Evolutionary conservation across 1,139 yeast species (phyloP), one percentile per base, ranked within the genome.

Genomic region (Saccharomyces pastorianus): DNA sequence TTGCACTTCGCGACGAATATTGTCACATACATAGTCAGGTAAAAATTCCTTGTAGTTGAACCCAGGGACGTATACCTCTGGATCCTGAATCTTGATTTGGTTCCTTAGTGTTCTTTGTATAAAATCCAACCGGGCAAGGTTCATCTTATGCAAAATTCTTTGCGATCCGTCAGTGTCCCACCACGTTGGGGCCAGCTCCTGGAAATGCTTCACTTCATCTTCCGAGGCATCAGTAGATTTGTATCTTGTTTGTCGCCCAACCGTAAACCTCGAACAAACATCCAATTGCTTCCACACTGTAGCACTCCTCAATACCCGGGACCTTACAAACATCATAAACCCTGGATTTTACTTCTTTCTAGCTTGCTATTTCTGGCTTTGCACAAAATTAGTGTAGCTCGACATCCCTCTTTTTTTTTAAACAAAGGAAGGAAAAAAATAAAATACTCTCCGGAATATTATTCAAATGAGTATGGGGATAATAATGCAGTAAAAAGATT

Each of bases 81-180:
- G 78, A 20, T 69, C 69, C 0, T 69, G 64, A 2, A 70, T 65
- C 1, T 66, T 73, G 27, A 75, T 70, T 52, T 79, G 80, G 57
- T 71, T 64, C 51, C 77, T 73, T 32, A 91, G 73, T 0, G 83
- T 84, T 6, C 78, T 77, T 56, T 80, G 81, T 51, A 93, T 83
- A 67, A 89, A 93, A 67, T 91, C 97, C 85, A 93, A 80, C 59
- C 99, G 76, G 51, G 88, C 76, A 53, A 88, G 74, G 67, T 93
- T 95, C 99, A 93, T 93, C 71, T 90, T 87, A 71, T 93, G 99
- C 49, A 95, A 77, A 55, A 93, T 88, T 44, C 98, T 75, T 66
- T 93, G 98, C 3, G 97, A 88, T 0, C 99, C 99, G 60, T 84
- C 74, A 17, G 88, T 84, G 65, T 95, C 96, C 99, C 99, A 93